A percentile compares a stretch with the other conserved stretches of the same genome.
Conservation (phyloP, 257 asterid species). For the Salvia rosmarinus region DNA sequence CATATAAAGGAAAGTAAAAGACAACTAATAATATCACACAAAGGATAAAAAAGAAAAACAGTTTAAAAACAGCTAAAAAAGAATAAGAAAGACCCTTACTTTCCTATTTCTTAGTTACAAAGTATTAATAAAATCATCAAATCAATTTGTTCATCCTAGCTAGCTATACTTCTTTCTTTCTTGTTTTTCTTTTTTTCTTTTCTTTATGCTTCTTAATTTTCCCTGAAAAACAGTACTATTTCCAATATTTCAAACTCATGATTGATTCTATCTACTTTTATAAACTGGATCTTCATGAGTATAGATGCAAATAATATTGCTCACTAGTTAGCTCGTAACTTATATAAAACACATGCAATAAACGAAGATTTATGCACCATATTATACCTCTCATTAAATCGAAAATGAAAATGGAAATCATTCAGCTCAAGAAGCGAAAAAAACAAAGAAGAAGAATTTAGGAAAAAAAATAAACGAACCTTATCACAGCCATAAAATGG, state of each 20-base stretch:
- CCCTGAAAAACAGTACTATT: constrained; percentile 11
- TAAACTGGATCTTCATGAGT: constrained; percentile 1
- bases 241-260: constrained; percentile 18
- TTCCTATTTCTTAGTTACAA: constrained; percentile 6
- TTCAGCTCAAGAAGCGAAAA: too few relatives aligned
- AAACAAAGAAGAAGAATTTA: background rate
- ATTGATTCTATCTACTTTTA: background rate
- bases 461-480: constrained; percentile 36
- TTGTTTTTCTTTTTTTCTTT: too few relatives aligned
- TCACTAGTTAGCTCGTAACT: background rate
- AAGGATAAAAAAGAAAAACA: constrained; percentile 4
- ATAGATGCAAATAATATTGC: background rate
- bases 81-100: constrained; percentile 25
- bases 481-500: constrained; percentile 44
- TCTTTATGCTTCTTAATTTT: constrained; percentile 8
- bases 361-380: background rate
- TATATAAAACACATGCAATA: constrained; percentile 29
- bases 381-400: background rate
- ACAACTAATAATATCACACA: constrained; percentile 27
- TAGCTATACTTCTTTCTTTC: background rate
- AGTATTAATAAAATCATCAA: background rate
- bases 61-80: background rate
- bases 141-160: background rate
- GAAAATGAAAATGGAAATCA: background rate
- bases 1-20: constrained; percentile 44